Evolutionary conservation across 371 early-diverging fungal species (phyloP).

Genomic region (Apophysomyces trapeziformis): DNA sequence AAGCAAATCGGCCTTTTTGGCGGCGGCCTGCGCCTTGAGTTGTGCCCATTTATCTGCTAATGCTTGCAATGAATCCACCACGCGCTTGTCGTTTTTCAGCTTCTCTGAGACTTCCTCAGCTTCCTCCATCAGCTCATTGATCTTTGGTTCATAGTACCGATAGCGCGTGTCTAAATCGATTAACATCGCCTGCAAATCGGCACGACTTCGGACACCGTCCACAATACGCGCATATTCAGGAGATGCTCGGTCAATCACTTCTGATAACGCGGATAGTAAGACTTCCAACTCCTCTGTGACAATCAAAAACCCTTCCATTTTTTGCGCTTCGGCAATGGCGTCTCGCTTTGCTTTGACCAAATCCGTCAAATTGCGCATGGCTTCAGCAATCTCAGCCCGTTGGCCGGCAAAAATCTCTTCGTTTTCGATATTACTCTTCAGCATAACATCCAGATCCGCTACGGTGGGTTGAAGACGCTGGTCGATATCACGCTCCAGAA

Average conservation of each 20-base stretch:
- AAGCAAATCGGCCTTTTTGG: slow-evolving; percentile 53
- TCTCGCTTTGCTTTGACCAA: slow-evolving; percentile 45
- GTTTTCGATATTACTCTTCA: slow-evolving; percentile 24
- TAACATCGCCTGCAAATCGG: slow-evolving; percentile 58
- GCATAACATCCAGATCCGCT: slow-evolving; percentile 44
- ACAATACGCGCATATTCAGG: slow-evolving; percentile 36
- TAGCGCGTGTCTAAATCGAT: slow-evolving; percentile 63
- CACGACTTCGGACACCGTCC: slow-evolving; percentile 41
- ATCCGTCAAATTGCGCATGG: slow-evolving; percentile 36
- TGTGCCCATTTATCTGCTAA: slow-evolving; percentile 54
- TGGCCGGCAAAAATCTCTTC: slow-evolving; percentile 44
- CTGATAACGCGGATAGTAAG: slow-evolving; percentile 44
- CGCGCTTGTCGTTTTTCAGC: slow-evolving; percentile 52
- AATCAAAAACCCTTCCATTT: slow-evolving; percentile 47
- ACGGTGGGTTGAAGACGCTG: slow-evolving; percentile 40
- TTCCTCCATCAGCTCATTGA: slow-evolving; percentile 55
- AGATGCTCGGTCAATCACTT: slow-evolving; percentile 49
- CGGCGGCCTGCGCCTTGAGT: slow-evolving; percentile 47
- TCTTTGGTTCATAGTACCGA: slow-evolving; percentile 57
- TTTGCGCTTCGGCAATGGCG: slow-evolving; percentile 46
- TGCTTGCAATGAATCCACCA: slow-evolving; percentile 47
- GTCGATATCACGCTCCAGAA: slow-evolving; percentile 50
- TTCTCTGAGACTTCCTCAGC: slow-evolving; percentile 42
- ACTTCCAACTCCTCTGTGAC: slow-evolving; percentile 56
- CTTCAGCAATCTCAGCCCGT: slow-evolving; percentile 47